Base-by-base conservation (phyloP, 371 early-diverging fungal genomes). In the Mortierella sp. region DNA sequence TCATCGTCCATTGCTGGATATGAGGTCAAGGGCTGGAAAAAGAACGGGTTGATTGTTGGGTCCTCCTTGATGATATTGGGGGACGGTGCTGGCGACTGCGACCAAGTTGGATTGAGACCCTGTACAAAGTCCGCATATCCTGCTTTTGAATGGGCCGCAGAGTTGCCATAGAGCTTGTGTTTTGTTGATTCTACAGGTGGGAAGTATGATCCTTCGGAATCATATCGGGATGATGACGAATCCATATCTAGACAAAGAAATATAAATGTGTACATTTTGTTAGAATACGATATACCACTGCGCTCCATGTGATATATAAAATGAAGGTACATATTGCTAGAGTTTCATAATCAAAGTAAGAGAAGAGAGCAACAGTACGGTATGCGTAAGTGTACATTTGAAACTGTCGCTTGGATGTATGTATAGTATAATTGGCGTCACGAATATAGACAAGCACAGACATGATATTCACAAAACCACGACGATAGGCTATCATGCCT, bases 61-160 rank as follows among this genome's bases (percentile, higher is more conserved):
- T 91, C 90, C 20, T 74, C 79, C 61, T 79, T 79, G 84, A 88
- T 88, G 73, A 90, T 87, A 57, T 86, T 87, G 20, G 90, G 90
- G 9, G 90, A 90, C 14, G 90, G 89, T 30, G 89, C 88, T 30
- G 92, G 92, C 2, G 90, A 90, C 68, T 91, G 91, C 18, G 90
- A 90, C 91, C 91, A 91, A 24, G 92, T 64, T 49, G 79, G 79
- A 30, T 68, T 70, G 30, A 71, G 68, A 28, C 75, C 79, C 57
- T 79, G 79, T 26, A 74, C 71, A 64, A 73, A 74, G 32, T 79
- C 79, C 1, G 71, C 64, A 45, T 70, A 74, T 37, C 79, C 79
- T 60, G 75, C 40, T 24, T 58, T 67, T 18, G 79, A 39, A 30
- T 77, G 72, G 14, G 72, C 66, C 83, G 47, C 85, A 84, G 65